A percentile compares a stretch with the other conserved stretches of the same genome.
Evolutionary conservation across 352 stramenopile genomes (phyloP).

Genomic region (Globisporangium megalacanthum): DNA sequence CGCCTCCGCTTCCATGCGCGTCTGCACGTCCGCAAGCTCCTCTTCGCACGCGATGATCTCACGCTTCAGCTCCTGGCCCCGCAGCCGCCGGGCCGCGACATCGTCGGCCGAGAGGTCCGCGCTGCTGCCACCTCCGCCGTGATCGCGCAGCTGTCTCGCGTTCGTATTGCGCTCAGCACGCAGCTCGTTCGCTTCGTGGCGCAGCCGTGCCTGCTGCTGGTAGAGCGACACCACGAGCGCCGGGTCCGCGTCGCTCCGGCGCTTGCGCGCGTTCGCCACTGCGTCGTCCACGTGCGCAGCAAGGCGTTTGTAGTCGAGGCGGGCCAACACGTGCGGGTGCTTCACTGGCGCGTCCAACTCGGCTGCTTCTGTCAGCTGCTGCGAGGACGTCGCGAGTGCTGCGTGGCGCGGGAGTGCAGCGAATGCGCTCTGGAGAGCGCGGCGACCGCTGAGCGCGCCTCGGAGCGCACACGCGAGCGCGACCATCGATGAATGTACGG

Average conservation of each 20-base stretch:
- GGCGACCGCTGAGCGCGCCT: slow-evolving; percentile 3
- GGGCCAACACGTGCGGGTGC: slow-evolving; percentile 57
- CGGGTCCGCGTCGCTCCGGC: slow-evolving; percentile 60
- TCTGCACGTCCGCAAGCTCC: slow-evolving; percentile 34
- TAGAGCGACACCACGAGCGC: slow-evolving; percentile 63
- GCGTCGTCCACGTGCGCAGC: slow-evolving; percentile 44
- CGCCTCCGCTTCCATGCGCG: slow-evolving; percentile 55
- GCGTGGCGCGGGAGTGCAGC: slow-evolving; percentile 2
- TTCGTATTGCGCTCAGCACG: slow-evolving; percentile 62
- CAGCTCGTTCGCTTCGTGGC: slow-evolving; percentile 49
- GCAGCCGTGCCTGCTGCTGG: slow-evolving; percentile 43
- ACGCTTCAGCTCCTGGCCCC: slow-evolving; percentile 48
- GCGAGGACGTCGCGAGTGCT: slow-evolving; percentile 23
- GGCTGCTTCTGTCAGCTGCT: slow-evolving; percentile 8
- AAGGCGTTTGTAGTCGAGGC: slow-evolving; percentile 75
- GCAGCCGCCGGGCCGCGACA: slow-evolving; percentile 35
- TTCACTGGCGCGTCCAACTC: slow-evolving; percentile 24
- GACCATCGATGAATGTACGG: slow-evolving; percentile 4
- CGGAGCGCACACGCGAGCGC: slow-evolving; percentile 7
- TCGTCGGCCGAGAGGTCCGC: slow-evolving; percentile 21
- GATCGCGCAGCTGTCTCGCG: slow-evolving; percentile 45
- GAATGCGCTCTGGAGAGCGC: background rate
- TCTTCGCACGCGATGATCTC: slow-evolving; percentile 41
- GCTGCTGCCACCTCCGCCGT: slow-evolving; percentile 45
- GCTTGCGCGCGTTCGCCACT: slow-evolving; percentile 56